Evolutionary conservation across 805 yeast species (phyloP).

Genomic region (Torulaspora indica): DNA sequence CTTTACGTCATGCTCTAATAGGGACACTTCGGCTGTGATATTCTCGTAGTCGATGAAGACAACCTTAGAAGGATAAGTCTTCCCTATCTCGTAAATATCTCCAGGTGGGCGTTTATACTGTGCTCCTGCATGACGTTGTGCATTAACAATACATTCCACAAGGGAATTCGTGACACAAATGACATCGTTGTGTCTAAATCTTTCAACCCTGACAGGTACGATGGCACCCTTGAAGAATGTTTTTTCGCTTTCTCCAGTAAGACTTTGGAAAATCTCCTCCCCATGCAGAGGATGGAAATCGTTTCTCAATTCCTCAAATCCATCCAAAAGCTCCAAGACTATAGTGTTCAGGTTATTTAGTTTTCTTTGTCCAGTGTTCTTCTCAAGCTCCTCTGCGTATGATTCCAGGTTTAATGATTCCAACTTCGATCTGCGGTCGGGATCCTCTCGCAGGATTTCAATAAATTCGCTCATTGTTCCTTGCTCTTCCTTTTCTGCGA

Average conservation of each 20-base stretch:
- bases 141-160: slow-evolving; percentile 54
- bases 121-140: slow-evolving; percentile 45
- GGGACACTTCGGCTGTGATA: slow-evolving; percentile 68
- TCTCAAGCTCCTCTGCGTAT: slow-evolving; percentile 84
- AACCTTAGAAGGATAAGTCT: slow-evolving; percentile 82
- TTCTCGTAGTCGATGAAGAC: slow-evolving; percentile 64
- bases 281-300: slow-evolving; percentile 60
- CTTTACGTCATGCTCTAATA: slow-evolving; percentile 60
- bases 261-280: slow-evolving; percentile 75
- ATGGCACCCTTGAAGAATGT: slow-evolving; percentile 64
- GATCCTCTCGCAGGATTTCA: slow-evolving; percentile 53
- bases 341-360: slow-evolving; percentile 35
- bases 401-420: slow-evolving; percentile 86
- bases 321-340: slow-evolving; percentile 69
- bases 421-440: slow-evolving; percentile 73
- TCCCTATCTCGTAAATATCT: slow-evolving; percentile 53
- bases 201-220: slow-evolving; percentile 68
- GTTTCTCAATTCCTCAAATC: slow-evolving; percentile 80
- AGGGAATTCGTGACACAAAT: slow-evolving; percentile 52
- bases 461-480: slow-evolving; percentile 40
- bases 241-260: slow-evolving; percentile 80
- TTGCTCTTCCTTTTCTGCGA: slow-evolving; percentile 50
- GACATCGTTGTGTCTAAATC: slow-evolving; percentile 41
- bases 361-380: slow-evolving; percentile 38
- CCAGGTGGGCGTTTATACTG: slow-evolving; percentile 44